Conservation (phyloP, 805 yeast genomes). For the Scheffersomyces ergatensis region DNA sequence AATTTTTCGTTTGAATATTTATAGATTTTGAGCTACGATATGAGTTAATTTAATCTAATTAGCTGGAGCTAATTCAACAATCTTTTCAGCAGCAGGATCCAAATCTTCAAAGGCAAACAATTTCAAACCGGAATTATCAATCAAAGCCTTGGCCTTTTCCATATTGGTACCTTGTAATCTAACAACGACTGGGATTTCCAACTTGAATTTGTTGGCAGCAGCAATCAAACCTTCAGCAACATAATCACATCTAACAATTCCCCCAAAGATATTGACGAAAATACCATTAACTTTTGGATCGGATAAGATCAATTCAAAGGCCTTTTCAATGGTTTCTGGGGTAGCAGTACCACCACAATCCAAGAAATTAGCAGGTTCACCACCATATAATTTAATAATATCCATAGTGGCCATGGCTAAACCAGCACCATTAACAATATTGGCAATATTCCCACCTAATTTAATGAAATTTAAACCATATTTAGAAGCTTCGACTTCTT, state of each 20-base stretch:
- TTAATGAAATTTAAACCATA: slow-evolving; percentile 94
- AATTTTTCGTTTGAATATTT: too few species aligned
- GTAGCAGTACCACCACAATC: slow-evolving; percentile 99
- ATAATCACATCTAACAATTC: slow-evolving; percentile 98
- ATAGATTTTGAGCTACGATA: too few species aligned
- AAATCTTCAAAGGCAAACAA: slow-evolving; percentile 88
- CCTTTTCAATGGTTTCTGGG: slow-evolving; percentile 95
- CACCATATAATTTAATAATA: slow-evolving; percentile 96
- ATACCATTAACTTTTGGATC: slow-evolving; percentile 90
- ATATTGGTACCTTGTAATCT: slow-evolving; percentile 98
- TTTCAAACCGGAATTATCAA: slow-evolving; percentile 85
- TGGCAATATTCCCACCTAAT: slow-evolving; percentile 97
- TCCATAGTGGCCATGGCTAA: slow-evolving; percentile 99
- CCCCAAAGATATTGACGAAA: slow-evolving; percentile 98
- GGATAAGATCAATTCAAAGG: slow-evolving; percentile 87
- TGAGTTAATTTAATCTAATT: too few species aligned
- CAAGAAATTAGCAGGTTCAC: slow-evolving; percentile 97
- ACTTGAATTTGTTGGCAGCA: slow-evolving; percentile 87
- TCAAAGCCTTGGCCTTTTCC: slow-evolving; percentile 83
- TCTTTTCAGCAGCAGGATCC: slow-evolving; percentile 96
- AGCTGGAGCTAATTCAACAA: slow-evolving; percentile 65
- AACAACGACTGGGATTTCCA: slow-evolving; percentile 92
- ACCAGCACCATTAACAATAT: slow-evolving; percentile 99
- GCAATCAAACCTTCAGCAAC: slow-evolving; percentile 97
- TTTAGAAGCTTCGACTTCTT: slow-evolving; percentile 89